Evolutionary conservation across 805 yeast species (phyloP).

Genomic region (Blastobotrys peoriensis): DNA sequence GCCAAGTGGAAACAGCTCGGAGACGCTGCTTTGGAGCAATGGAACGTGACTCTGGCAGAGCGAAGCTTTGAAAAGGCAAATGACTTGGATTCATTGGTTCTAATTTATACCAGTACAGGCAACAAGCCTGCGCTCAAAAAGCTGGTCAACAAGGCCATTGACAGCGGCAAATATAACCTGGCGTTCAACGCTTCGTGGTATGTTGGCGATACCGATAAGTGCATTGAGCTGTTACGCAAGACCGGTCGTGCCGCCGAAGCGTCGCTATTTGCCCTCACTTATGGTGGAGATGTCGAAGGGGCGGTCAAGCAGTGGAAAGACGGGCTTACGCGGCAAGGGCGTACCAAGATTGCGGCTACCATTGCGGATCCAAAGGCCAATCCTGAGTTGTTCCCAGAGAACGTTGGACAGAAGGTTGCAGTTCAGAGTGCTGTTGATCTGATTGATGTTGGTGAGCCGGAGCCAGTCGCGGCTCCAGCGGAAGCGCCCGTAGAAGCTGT

Average conservation of each 20-base stretch:
- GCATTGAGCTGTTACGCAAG: slow-evolving; percentile 58
- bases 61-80: slow-evolving; percentile 71
- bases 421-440: slow-evolving; percentile 27
- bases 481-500: slow-evolving; percentile 24
- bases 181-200: slow-evolving; percentile 93
- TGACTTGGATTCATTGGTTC: slow-evolving; percentile 75
- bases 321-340: slow-evolving; percentile 44
- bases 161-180: slow-evolving; percentile 75
- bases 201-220: slow-evolving; percentile 60
- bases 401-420: slow-evolving; percentile 21
- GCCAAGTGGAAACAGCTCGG: slow-evolving; percentile 90
- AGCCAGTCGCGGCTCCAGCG: slow-evolving; percentile 23
- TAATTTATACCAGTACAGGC: slow-evolving; percentile 77
- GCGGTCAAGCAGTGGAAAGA: slow-evolving; percentile 66
- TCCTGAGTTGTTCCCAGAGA: slow-evolving; percentile 31
- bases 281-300: slow-evolving; percentile 45
- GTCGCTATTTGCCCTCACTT: slow-evolving; percentile 69
- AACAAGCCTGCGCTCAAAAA: slow-evolving; percentile 51
- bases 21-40: slow-evolving; percentile 70
- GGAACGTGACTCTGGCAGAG: slow-evolving; percentile 77
- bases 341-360: slow-evolving; percentile 55
- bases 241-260: slow-evolving; percentile 80
- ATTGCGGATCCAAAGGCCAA: slow-evolving; percentile 41
- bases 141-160: slow-evolving; percentile 62
- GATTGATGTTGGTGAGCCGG: slow-evolving; percentile 35